A percentile compares a stretch with the other conserved stretches of the same genome.
Conservation (phyloP, 306 rosid genomes). For the Corylus heterophylla region DNA sequence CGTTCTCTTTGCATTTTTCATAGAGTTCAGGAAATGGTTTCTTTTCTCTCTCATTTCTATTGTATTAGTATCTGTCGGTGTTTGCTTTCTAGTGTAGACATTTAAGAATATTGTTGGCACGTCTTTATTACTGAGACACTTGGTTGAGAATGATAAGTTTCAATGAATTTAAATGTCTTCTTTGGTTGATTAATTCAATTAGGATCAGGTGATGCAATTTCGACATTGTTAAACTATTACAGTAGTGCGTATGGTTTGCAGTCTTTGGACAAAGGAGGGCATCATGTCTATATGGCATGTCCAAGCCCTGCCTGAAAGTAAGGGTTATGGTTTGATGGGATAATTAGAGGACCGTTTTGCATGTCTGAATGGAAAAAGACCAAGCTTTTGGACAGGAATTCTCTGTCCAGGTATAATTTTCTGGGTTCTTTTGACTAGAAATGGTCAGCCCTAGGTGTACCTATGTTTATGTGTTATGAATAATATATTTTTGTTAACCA, state of each 20-base stretch:
- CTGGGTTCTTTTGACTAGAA: neutral
- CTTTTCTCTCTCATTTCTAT: constrained; percentile 1
- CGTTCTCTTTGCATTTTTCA: neutral
- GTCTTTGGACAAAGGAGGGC: neutral
- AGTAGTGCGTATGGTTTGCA: neutral
- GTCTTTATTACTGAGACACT: neutral
- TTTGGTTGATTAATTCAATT: neutral
- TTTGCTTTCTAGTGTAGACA: neutral
- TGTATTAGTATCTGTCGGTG: neutral
- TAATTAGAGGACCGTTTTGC: no score
- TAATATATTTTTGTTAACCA: neutral
- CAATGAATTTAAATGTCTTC: neutral
- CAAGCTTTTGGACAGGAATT: neutral
- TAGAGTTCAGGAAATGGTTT: neutral
- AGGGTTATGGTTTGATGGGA: no score
- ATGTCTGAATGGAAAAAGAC: neutral
- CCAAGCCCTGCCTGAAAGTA: neutral
- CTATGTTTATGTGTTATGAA: neutral
- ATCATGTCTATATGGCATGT: neutral
- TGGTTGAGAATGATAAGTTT: constrained; percentile 8
- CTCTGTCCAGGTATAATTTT: neutral
- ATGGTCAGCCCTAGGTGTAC: neutral
- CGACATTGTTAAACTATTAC: no score
- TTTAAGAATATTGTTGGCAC: neutral
- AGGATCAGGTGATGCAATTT: neutral